A percentile compares a stretch with the other conserved stretches of the same genome.
Evolutionary conservation across 2,329 filamentous ascomycete species (phyloP).

Genomic region (Cordyceps pruinosa): DNA sequence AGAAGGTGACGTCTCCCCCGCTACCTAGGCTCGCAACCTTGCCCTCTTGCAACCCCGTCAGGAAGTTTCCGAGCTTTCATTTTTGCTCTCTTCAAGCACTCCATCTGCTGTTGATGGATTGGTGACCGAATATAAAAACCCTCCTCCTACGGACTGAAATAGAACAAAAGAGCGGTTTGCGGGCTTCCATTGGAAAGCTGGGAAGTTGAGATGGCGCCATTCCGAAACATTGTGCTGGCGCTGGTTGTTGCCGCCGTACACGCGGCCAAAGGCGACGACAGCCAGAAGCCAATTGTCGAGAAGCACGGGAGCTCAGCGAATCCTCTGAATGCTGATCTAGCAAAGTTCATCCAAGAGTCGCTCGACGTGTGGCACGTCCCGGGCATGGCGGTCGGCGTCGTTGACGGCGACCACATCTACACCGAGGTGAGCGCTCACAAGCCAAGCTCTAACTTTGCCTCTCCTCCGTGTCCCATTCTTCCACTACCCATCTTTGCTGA

Average conservation of each 20-base stretch:
- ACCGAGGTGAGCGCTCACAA: slow-evolving; percentile 25
- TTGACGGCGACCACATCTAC: slow-evolving; percentile 37
- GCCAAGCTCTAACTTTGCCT: background rate
- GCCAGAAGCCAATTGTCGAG: slow-evolving; percentile 4
- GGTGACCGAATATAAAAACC: background rate
- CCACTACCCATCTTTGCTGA: background rate
- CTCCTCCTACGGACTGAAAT: background rate
- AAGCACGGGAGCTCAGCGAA: background rate
- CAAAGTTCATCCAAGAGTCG: slow-evolving; percentile 7
- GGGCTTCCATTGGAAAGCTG: background rate
- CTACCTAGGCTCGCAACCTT: background rate
- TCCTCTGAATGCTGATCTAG: slow-evolving; percentile 14
- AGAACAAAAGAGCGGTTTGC: background rate
- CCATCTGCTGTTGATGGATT: background rate
- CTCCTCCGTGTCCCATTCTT: background rate
- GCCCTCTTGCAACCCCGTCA: background rate
- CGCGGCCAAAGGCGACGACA: background rate
- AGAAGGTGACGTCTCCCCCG: background rate
- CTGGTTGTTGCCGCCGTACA: background rate
- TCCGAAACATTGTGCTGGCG: background rate
- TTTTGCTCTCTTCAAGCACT: background rate
- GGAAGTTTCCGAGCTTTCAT: background rate
- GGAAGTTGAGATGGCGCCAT: background rate
- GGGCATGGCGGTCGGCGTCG: slow-evolving; percentile 40
- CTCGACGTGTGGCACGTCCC: slow-evolving; percentile 38